Evolutionary conservation across 2,329 filamentous ascomycete genomes (phyloP).

Genomic region (Neopestalotiopsis rosae): DNA sequence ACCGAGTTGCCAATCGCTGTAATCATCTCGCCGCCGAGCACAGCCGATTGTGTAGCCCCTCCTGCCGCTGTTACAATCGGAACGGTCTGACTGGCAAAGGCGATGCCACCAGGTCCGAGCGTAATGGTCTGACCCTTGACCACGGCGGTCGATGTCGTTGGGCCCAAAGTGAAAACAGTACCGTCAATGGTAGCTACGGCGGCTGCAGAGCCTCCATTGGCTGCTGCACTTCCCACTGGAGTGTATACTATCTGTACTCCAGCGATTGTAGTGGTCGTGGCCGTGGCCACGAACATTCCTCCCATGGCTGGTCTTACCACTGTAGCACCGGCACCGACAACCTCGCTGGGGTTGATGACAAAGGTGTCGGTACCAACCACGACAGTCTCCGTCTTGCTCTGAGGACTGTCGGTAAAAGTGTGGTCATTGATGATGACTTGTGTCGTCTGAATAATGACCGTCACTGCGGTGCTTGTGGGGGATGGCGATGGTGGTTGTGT

Average conservation of each 20-base stretch:
- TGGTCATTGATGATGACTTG: constrained; percentile 53
- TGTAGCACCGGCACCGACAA: constrained; percentile 51
- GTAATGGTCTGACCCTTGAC: constrained; percentile 31
- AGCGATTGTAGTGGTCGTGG: constrained; percentile 44
- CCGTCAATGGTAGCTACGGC: constrained; percentile 48
- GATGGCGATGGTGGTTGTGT: neutral
- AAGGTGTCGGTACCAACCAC: constrained; percentile 49
- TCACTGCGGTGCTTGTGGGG: constrained; percentile 35
- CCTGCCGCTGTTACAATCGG: constrained; percentile 38
- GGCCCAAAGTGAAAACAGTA: constrained; percentile 47
- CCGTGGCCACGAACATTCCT: constrained; percentile 36
- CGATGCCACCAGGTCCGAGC: constrained; percentile 37
- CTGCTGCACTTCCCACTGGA: constrained; percentile 26
- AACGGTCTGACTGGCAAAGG: constrained; percentile 43
- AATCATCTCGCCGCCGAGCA: constrained; percentile 54
- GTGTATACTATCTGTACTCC: constrained; percentile 48
- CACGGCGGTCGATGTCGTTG: constrained; percentile 40
- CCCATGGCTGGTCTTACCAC: constrained; percentile 46
- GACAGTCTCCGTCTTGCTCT: constrained; percentile 46
- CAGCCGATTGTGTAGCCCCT: constrained; percentile 48
- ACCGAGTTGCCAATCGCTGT: constrained; percentile 48
- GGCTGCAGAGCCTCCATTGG: neutral
- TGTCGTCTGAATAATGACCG: constrained; percentile 49
- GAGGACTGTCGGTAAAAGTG: constrained; percentile 47
- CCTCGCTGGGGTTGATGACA: constrained; percentile 51